Percentiles rank a stretch among this genome's conserved stretches.
These are phyloP conservation scores for Capsella bursapastoris DNA, from an alignment of 345 rosid species.

Conservation along the genomic window DNA sequence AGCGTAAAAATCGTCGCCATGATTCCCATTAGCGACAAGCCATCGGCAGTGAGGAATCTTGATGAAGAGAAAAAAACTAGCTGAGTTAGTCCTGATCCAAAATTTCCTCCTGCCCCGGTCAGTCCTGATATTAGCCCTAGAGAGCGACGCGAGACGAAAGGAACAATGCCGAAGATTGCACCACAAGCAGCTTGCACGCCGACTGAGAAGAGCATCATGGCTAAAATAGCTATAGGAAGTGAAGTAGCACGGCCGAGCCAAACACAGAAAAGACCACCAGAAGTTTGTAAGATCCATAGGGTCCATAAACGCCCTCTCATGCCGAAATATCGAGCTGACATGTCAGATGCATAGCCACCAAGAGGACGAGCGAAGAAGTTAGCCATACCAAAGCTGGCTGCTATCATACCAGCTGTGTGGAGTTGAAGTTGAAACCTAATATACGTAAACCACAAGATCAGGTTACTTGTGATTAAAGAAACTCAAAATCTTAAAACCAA, in stretches of 20 bases:
- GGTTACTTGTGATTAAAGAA: conserved; percentile 7
- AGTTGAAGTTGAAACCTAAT: conserved; percentile 57
- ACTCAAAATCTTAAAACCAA: neutral
- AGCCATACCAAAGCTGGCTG: conserved; percentile 80
- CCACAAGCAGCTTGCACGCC: conserved; percentile 89
- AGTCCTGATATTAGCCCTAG: conserved; percentile 72
- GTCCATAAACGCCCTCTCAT: conserved; percentile 83
- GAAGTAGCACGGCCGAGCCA: conserved; percentile 72
- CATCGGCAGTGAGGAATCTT: conserved; percentile 52
- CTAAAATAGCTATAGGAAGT: conserved; percentile 59
- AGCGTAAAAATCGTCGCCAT: conserved; percentile 64
- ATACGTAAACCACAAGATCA: conserved; percentile 10
- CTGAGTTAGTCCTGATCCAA: conserved; percentile 76
- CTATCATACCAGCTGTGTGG: conserved; percentile 70
- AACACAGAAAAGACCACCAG: conserved; percentile 69
- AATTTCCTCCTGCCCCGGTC: conserved; percentile 76
- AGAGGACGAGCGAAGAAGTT: conserved; percentile 71
- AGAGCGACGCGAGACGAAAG: conserved; percentile 72
- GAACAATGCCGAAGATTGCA: conserved; percentile 74
- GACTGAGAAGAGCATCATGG: conserved; percentile 77
- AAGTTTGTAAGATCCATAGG: conserved; percentile 70
- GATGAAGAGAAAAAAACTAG: conserved; percentile 64
- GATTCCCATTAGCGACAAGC: conserved; percentile 66
- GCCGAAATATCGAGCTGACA: conserved; percentile 59
- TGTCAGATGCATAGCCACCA: conserved; percentile 69